Base-by-base conservation (phyloP, 2,329 filamentous ascomycete species). In the Monosporascus sp. region DNA sequence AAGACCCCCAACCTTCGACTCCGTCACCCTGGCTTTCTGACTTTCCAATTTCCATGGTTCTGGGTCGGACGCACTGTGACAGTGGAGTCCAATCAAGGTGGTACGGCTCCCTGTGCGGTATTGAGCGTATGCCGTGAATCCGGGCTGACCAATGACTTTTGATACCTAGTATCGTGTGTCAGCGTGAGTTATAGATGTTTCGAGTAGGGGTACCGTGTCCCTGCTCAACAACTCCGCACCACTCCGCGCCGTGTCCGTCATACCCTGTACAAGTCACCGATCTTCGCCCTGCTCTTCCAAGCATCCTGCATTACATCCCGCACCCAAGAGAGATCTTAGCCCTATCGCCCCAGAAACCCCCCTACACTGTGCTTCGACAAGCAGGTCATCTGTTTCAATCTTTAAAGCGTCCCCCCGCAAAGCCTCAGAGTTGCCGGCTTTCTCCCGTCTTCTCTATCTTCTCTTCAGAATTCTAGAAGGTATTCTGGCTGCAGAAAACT, bases 1-100 rank as follows among this genome's bases (percentile, higher is more conserved):
- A 2, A 44, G 11, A 44, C 7, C n/a, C 17, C 41, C 20, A 44
- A 20, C 41, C 41, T 17, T 20, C 41, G 25, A 20, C 41, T 50
- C 52, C 25, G 56, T 57, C 48, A 51, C 49, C 56, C 54, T 54
- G 49, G 52, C 24, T 50, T 50, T 41, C 52, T 55, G 54, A 51
- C 50, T 48, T 38, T 53, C 47, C 48, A 50, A 56, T 24, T 58
- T 54, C 64, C 64, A 60, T 61, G 55, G 57, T 57, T 52, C 58
- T 61, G 64, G 64, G 57, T 57, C 63, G 55, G 58, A 60, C 63
- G 61, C 64, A 65, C 63, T 65, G 64, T 66, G 62, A 60, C 58
- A 48, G 54, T 55, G 49, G 24, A 55, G 51, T 52, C 55, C 56
- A 60, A 54, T 48, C 47, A 58, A 52, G 47, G 55, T 51, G 51